phyloP scores from a whole-genome alignment of 306 rosid genomes.

The Rosa multiflora region DNA sequence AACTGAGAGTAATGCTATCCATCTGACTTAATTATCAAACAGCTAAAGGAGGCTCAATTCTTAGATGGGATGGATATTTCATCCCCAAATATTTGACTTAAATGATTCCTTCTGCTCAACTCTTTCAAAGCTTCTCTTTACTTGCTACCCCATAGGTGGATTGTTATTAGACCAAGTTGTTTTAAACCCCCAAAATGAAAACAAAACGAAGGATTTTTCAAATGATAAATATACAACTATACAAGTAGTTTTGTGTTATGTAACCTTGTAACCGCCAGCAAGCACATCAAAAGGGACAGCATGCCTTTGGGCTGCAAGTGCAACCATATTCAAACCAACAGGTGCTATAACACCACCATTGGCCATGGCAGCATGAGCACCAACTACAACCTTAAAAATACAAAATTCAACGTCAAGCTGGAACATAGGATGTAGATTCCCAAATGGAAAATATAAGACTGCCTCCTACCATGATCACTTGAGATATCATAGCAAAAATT shows the following conservation, averaged over 20 bases:
- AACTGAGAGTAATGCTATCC: not conserved
- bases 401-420: slow-evolving; percentile 27
- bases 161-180: too few relatives aligned
- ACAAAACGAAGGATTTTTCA: not conserved
- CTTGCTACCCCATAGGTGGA: too few relatives aligned
- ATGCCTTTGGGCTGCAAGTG: slow-evolving; percentile 97
- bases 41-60: too few relatives aligned
- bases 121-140: too few relatives aligned
- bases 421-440: slow-evolving; percentile 12
- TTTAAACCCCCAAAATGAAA: too few relatives aligned
- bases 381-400: slow-evolving; percentile 79
- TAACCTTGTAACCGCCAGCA: slow-evolving; percentile 98
- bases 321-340: slow-evolving; percentile 93
- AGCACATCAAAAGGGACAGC: slow-evolving; percentile 97
- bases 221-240: not conserved
- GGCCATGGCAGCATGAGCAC: slow-evolving; percentile 99
- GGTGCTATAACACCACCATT: slow-evolving; percentile 97
- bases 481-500: too few relatives aligned
- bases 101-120: too few relatives aligned
- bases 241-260: not conserved
- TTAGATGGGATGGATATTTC: too few relatives aligned
- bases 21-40: too few relatives aligned
- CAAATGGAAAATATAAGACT: slow-evolving; percentile 3
- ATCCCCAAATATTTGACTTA: too few relatives aligned
- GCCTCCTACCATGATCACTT: not conserved